Percentiles rank a stretch among this genome's conserved stretches.
Conservation (phyloP, 495 filamentous ascomycete genomes). For the Lasiosphaeria ovina region DNA sequence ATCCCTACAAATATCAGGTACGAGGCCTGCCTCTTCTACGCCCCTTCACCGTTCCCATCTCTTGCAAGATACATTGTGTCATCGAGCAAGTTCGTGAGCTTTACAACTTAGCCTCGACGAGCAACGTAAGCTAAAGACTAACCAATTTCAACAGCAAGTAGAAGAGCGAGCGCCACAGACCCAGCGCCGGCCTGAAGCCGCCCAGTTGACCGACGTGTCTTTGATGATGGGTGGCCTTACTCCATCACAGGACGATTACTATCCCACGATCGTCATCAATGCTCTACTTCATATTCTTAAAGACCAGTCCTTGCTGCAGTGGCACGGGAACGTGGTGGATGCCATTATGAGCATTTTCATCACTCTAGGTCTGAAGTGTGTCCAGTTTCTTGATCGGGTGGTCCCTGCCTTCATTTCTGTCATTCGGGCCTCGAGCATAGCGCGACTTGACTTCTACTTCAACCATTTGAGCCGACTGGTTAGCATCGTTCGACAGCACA, state of each 20-base stretch:
- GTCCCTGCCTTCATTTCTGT: slow-evolving; percentile 90
- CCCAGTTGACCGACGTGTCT: slow-evolving; percentile 82
- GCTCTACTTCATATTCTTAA: slow-evolving; percentile 87
- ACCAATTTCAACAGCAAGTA: slow-evolving; percentile 43
- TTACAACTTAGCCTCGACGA: too few species aligned
- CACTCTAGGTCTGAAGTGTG: slow-evolving; percentile 90
- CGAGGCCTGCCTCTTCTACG: too few species aligned
- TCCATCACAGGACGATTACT: slow-evolving; percentile 96
- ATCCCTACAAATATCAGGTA: slow-evolving; percentile 93
- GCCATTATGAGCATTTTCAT: slow-evolving; percentile 99
- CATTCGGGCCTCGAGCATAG: slow-evolving; percentile 69
- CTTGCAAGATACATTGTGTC: too few species aligned
- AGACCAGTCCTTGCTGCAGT: slow-evolving; percentile 80
- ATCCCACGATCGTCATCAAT: slow-evolving; percentile 96
- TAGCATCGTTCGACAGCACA: slow-evolving; percentile 92
- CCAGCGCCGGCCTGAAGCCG: slow-evolving; percentile 59
- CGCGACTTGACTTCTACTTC: slow-evolving; percentile 88
- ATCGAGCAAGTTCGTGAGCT: too few species aligned
- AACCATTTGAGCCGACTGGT: slow-evolving; percentile 92
- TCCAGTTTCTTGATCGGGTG: slow-evolving; percentile 87
- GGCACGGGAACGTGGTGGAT: slow-evolving; percentile 94
- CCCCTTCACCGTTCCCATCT: not conserved
- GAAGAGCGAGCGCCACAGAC: slow-evolving; percentile 62
- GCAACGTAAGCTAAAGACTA: slow-evolving; percentile 38
- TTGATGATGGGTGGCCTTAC: slow-evolving; percentile 98